Evolutionary conservation across 371 early-diverging fungal species (phyloP), one percentile per base, ranked within the genome.

Genomic region (Rhizopus microsporus): DNA sequence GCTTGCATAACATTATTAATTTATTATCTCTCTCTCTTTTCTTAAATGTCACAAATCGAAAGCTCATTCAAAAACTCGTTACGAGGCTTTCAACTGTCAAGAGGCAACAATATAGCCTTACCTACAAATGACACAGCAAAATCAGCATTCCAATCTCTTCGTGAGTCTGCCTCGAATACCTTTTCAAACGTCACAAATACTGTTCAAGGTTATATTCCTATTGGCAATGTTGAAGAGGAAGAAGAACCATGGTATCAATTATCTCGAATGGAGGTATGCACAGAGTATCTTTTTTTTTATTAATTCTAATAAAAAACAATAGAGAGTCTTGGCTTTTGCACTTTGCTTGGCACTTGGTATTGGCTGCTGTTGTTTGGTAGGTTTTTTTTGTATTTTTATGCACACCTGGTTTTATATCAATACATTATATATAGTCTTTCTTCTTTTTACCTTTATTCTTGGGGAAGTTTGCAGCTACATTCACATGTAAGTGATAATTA

Each of bases 391-490:
- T 45, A 13, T 30, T 17, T 9, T 35, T 30, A 1, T 38, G 5
- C 13, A 5, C 54, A 15, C 17, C 12, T 23, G 17, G n/a, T 42
- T 33, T 38, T 33, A 15, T n/a, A 8, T 54, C 9, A 31, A 7
- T 43, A n/a, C 42, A 16, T 29, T 43, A 16, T 54, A 10, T 31
- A 12, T 51, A 79, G 80, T 77, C 80, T 1, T 77, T 80, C 51
- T 75, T 75, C 47, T 67, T 77, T 50, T 51, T 82, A 35, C 79
- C 75, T n/a, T 10, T 81, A 31, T 74, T 71, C 13, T 80, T 80
- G n/a, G 80, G 82, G 47, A 85, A 85, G 61, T 82, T 85, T 45
- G 85, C 85, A 6, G 82, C 83, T 17, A 85, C 82, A 23, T 85
- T 85, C 45, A 82, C 85, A 60, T 69, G 85, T 80, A 74, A 60